Percentiles rank a stretch among this genome's conserved stretches.
These are phyloP conservation scores for Trypanosoma rangeli DNA, from an alignment of 208 protist genomes.

Conservation along the genomic window DNA sequence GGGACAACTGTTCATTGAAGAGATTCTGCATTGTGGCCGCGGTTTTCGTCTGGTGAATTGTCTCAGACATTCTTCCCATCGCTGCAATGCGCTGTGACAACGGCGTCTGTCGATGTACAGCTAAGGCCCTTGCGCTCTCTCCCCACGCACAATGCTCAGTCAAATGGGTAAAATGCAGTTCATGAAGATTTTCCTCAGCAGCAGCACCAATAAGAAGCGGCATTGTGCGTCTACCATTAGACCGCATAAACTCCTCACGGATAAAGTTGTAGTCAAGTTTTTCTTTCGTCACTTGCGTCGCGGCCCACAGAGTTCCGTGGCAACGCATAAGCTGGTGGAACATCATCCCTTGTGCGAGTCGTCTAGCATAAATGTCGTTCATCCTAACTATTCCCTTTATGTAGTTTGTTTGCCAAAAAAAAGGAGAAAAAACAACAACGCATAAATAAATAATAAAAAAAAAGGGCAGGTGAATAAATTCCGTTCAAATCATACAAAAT, in stretches of 20 bases:
- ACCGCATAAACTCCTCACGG: conserved; percentile 87
- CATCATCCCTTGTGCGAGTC: conserved; percentile 76
- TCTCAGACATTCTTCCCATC: conserved; percentile 89
- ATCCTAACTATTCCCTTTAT: conserved; percentile 32
- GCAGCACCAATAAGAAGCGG: conserved; percentile 79
- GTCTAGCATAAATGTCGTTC: conserved; percentile 87
- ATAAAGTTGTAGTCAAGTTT: conserved; percentile 72
- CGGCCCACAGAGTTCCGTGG: conserved; percentile 84
- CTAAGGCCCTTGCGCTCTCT: conserved; percentile 67
- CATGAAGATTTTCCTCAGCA: conserved; percentile 46
- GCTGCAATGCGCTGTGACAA: conserved; percentile 81
- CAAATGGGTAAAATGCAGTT: conserved; percentile 71
- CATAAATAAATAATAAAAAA: not conserved
- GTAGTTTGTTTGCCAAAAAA: not conserved
- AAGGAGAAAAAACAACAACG: not conserved
- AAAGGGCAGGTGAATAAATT: conserved; percentile 4
- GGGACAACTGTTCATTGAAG: conserved; percentile 78
- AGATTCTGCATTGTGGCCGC: conserved; percentile 60
- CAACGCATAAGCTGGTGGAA: conserved; percentile 90
- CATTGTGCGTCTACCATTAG: conserved; percentile 80
- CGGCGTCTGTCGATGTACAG: conserved; percentile 84
- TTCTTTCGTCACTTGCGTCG: conserved; percentile 87
- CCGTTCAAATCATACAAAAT: not conserved
- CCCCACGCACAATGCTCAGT: conserved; percentile 84
- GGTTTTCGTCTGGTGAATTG: conserved; percentile 69